These are phyloP conservation scores for Emmonsiellopsis sp. DNA, from an alignment of 2,329 filamentous ascomycete species.

Conservation along the genomic window DNA sequence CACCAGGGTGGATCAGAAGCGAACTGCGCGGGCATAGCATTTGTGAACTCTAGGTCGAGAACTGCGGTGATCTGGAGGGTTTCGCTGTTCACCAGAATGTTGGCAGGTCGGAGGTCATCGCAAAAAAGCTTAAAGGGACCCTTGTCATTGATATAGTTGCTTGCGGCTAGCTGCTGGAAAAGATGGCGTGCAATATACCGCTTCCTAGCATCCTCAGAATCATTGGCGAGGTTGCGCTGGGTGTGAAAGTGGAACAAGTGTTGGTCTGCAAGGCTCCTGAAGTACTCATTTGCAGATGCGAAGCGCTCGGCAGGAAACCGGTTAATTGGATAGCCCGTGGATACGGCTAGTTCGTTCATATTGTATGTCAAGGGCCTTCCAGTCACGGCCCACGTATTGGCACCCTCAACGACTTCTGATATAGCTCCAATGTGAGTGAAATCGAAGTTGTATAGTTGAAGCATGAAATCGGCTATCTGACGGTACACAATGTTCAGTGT, in stretches of 20 bases:
- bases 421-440: conserved; percentile 29
- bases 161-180: conserved; percentile 24
- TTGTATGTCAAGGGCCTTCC: conserved; percentile 31
- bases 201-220: conserved; percentile 18
- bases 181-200: conserved; percentile 27
- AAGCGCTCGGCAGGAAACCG: conserved; percentile 24
- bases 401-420: conserved; percentile 16
- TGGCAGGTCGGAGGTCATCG: conserved; percentile 30
- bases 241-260: conserved; percentile 21
- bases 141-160: conserved; percentile 16
- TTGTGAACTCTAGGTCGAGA: conserved; percentile 35
- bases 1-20: conserved; percentile 33
- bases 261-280: conserved; percentile 19
- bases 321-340: conserved; percentile 22
- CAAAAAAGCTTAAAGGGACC: conserved; percentile 32
- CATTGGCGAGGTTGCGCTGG: conserved; percentile 24
- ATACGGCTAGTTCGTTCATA: conserved; percentile 31
- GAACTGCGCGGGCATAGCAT: conserved; percentile 33
- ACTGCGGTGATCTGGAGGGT: conserved; percentile 30
- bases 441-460: conserved; percentile 24
- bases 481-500: conserved; percentile 12
- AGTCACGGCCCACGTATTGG: conserved; percentile 23
- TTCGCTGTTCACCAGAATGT: conserved; percentile 31
- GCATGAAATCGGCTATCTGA: conserved; percentile 17
- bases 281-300: conserved; percentile 23